Conservation (phyloP, 495 filamentous ascomycete species). For the Emericellopsis terricola region DNA sequence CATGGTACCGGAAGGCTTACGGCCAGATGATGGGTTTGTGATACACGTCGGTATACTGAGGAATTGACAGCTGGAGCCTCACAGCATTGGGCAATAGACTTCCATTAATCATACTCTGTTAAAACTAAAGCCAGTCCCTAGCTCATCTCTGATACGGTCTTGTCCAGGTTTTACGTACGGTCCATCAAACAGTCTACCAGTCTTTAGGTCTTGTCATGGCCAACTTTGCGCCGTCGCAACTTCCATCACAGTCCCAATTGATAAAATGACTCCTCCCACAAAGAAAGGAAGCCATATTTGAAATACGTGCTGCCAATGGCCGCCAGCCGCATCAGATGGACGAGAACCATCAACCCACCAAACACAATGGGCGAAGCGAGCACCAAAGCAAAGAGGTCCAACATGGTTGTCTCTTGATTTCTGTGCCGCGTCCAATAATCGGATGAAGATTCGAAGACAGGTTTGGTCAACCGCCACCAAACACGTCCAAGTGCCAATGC, state of each 20-base stretch:
- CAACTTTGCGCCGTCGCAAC: not conserved
- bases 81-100: not conserved
- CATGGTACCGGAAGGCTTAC: conserved; percentile 29
- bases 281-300: not conserved
- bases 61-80: not conserved
- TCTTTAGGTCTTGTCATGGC: not conserved
- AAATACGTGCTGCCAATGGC: not conserved
- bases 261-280: too few relatives aligned
- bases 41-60: conserved; percentile 46
- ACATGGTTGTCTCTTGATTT: conserved; percentile 5
- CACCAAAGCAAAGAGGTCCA: conserved; percentile 8
- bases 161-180: too few relatives aligned
- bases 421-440: not conserved
- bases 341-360: conserved; percentile 1
- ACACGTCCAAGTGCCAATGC: too few relatives aligned
- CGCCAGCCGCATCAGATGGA: conserved; percentile 1
- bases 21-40: conserved; percentile 41
- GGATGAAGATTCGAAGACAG: not conserved
- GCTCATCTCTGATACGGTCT: too few relatives aligned
- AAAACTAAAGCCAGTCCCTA: too few relatives aligned
- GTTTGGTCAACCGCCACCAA: not conserved
- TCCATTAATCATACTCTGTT: too few relatives aligned
- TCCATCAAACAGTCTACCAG: too few relatives aligned
- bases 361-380: conserved; percentile 10
- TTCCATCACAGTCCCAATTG: not conserved